These are phyloP conservation scores for Boletus rubropictus DNA, from an alignment of 768 basidiomycete species.

Conservation along the genomic window DNA sequence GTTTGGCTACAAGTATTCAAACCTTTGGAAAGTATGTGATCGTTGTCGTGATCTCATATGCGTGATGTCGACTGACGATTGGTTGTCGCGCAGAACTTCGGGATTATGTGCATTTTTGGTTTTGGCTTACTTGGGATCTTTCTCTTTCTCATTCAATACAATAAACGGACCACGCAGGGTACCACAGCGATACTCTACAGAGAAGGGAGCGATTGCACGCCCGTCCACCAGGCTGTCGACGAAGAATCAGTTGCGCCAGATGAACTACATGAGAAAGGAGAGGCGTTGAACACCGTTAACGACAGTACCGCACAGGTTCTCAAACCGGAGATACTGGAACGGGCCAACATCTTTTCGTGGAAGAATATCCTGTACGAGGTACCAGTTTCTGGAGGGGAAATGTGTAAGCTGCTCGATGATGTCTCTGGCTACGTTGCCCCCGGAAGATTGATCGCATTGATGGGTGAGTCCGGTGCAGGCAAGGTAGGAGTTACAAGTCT, in stretches of 20 bases:
- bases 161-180: constrained; percentile 25
- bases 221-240: constrained; percentile 5
- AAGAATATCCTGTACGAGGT: constrained; percentile 63
- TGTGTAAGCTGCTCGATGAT: constrained; percentile 41
- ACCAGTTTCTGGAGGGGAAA: constrained; percentile 29
- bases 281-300: too few species aligned
- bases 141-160: constrained; percentile 34
- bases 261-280: background rate
- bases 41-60: background rate
- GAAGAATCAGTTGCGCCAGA: constrained; percentile 11
- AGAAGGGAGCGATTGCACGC: background rate
- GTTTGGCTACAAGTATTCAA: constrained; percentile 22
- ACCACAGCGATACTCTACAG: constrained; percentile 28
- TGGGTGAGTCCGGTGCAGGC: constrained; percentile 39
- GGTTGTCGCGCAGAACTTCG: constrained; percentile 29
- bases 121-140: constrained; percentile 34
- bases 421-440: constrained; percentile 47
- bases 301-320: background rate
- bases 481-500: constrained; percentile 14
- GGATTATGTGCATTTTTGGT: constrained; percentile 43
- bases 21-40: constrained; percentile 37
- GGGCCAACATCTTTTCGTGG: constrained; percentile 73
- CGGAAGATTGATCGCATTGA: constrained; percentile 46
- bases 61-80: background rate
- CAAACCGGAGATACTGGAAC: constrained; percentile 13